phyloP scores from a whole-genome alignment of 768 basidiomycete genomes.

The Naganishia friedmannii region DNA sequence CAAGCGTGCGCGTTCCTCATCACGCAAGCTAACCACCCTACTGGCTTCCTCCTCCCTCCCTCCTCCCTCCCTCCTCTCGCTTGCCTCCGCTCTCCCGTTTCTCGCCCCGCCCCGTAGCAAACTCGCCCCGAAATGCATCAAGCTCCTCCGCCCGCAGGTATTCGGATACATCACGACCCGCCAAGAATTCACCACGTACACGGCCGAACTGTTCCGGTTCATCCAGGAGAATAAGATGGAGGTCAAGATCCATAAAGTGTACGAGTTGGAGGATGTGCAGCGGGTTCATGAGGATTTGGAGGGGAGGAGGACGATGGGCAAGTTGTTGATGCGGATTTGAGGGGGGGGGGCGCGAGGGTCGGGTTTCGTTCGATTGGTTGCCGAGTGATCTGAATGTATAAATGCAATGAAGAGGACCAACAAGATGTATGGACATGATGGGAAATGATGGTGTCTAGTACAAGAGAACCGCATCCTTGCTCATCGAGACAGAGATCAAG shows the following conservation, averaged over 20 bases:
- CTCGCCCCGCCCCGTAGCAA: slow-evolving; percentile 60
- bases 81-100: not conserved
- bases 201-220: slow-evolving; percentile 63
- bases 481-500: no score
- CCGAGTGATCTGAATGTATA: no score
- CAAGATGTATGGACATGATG: no score
- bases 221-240: slow-evolving; percentile 62
- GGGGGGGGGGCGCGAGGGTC: no score
- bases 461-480: no score
- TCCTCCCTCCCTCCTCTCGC: not conserved
- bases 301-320: slow-evolving; percentile 75
- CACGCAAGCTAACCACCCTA: not conserved
- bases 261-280: slow-evolving; percentile 76
- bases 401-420: no score
- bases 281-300: slow-evolving; percentile 75
- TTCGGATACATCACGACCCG: slow-evolving; percentile 69
- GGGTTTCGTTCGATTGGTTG: no score
- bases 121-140: slow-evolving; percentile 77
- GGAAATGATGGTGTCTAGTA: no score
- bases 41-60: no score
- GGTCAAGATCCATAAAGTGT: slow-evolving; percentile 63
- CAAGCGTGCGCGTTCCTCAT: no score
- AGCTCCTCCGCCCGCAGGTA: slow-evolving; percentile 59
- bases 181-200: slow-evolving; percentile 69
- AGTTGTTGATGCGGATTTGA: slow-evolving; percentile 62